Evolutionary conservation across 805 yeast species (phyloP), one percentile per base, ranked within the genome.

Genomic region (Sungouiella thailandica): DNA sequence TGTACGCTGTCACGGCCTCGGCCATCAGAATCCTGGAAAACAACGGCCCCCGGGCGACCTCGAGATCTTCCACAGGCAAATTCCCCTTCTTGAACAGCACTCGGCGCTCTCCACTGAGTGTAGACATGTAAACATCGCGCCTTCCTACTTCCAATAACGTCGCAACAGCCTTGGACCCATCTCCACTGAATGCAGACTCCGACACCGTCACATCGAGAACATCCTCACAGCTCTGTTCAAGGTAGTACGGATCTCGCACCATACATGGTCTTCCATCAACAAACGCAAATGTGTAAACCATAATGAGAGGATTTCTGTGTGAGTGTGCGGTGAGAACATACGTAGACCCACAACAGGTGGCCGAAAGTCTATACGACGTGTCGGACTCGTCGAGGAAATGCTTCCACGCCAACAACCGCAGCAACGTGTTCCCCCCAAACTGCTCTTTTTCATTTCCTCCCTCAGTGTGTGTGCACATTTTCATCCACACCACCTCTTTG

Each of bases 351-450:
- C 38, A 32, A 11, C 36, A 39, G 9, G 57, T 50, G 2, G 68
- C 49, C 8, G 8, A 19, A 34, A 82, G 36, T 32, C 52, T 58
- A 35, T 79, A 44, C 0, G 85, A 68, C 1, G 72, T 69, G 44
- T 85, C 95, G 1, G 52, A 42, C 6, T 71, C 65, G 27, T 70
- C 68, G 15, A 83, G 55, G 39, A 60, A 73, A 54, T 87, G 96
- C 40, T 79, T 81, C 89, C 94, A 83, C 0, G 89, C 72, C 1
- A 86, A 47, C 2, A 74, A 39, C 37, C 83, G 65, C 19, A 57
- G 57, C n/a, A 75, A 49, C 10, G 29, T 25, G 7, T 42, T 49
- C 5, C 26, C 31, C n/a, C n/a, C n/a, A n/a, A n/a, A n/a, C n/a
- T n/a, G n/a, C 1, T 38, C 9, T 58, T 56, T 12, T 52, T 56